Base-by-base conservation (phyloP, 352 stramenopile genomes). In the Hyaloperonospora brassicae region DNA sequence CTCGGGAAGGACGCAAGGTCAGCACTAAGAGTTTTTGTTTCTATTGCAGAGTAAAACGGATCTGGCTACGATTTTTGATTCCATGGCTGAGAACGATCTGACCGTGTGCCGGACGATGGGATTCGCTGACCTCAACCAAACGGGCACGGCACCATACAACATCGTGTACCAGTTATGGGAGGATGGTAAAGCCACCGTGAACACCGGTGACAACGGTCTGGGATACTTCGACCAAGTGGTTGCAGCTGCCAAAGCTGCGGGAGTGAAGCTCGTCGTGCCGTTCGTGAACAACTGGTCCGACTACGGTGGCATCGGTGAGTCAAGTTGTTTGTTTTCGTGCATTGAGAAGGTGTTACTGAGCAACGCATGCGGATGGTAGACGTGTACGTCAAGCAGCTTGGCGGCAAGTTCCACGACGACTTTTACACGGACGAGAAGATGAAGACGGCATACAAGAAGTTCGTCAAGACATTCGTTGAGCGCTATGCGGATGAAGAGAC, bases 231-330 rank as follows among this genome's bases (percentile, higher is more conserved):
- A 70, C 42, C 12, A 21, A 34, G 60, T 72, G 14, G 55, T 72
- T 10, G 59, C 52, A 2, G 64, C 64, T 1, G 64, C 64, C 12
- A 72, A 68, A 25, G 59, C 59, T 12, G 64, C 64, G 2, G 64
- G 64, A 14, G 60, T 72, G 22, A 68, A 72, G 38, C 52, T 72
- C n/a, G 56, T 71, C 13, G 63, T 71, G 47, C 63, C 63, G 21
- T 54, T 68, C 13, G 64, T 70, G 27, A 70, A 70, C 62, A 70
- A 67, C 31, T 70, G 62, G 62, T 66, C 62, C 9, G 62, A 67
- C 50, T 67, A 70, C 49, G 62, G 62, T 21, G 62, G 62, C 44
- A 70, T 66, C n/a, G 57, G 61, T 68, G 25, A 51, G 58, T 58
- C 27, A 31, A 31, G 27, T 8, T 31, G 27, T 31, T 31, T 31